Conservation (phyloP, 805 yeast species). For the Starmera pachycereana region DNA sequence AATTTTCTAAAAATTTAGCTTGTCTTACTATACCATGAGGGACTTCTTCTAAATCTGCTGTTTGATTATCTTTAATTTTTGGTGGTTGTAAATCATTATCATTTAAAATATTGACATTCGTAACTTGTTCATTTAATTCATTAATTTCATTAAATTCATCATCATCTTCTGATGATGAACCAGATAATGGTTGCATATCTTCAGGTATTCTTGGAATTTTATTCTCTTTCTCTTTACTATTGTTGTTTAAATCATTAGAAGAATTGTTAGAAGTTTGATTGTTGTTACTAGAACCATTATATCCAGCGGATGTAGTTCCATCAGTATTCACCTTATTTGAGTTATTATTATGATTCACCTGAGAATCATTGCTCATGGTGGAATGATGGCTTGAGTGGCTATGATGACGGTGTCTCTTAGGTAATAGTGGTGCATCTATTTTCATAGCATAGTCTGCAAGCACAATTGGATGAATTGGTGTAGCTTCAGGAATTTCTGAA, state of each 20-base stretch:
- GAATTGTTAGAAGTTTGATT: no score
- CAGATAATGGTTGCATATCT: slow-evolving; percentile 47
- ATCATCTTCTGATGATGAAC: slow-evolving; percentile 23
- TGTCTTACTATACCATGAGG: slow-evolving; percentile 92
- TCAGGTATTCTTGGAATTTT: slow-evolving; percentile 46
- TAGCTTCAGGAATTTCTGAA: slow-evolving; percentile 57
- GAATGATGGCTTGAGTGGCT: slow-evolving; percentile 3
- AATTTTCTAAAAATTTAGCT: slow-evolving; percentile 57
- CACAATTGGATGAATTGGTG: slow-evolving; percentile 71
- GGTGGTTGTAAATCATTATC: slow-evolving; percentile 6
- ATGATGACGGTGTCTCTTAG: slow-evolving; percentile 21
- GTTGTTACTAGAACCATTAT: neutral
- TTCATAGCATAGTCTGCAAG: slow-evolving; percentile 64
- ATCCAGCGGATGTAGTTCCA: slow-evolving; percentile 1
- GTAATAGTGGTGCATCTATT: slow-evolving; percentile 66
- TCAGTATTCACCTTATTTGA: slow-evolving; percentile 7
- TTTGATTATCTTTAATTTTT: slow-evolving; percentile 39
- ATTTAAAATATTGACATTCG: no score
- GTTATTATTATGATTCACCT: slow-evolving; percentile 8
- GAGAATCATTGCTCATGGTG: slow-evolving; percentile 3
- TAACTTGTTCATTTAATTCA: no score
- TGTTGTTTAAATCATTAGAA: no score
- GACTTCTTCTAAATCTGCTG: slow-evolving; percentile 93
- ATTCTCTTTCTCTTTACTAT: slow-evolving; percentile 3
- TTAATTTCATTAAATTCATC: slow-evolving; percentile 7